Conservation (phyloP, 2,329 filamentous ascomycete species). For the Simplicillium aogashimaense region DNA sequence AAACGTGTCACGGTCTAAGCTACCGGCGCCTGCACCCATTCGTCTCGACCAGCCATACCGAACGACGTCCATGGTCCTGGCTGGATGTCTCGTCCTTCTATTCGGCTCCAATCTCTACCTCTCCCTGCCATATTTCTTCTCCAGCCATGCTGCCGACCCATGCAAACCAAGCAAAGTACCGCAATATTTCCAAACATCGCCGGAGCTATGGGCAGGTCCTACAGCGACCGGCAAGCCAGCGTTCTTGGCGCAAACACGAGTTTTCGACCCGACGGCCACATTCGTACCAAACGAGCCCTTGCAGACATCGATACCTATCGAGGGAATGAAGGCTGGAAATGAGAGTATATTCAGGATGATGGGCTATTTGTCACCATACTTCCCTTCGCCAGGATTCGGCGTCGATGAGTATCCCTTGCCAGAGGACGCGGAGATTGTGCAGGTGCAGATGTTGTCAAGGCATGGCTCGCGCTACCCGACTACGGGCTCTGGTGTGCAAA, state of each 20-base stretch:
- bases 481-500: conserved; percentile 40
- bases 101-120: conserved; percentile 25
- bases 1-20: too few relatives aligned
- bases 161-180: conserved; percentile 34
- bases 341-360: conserved; percentile 62
- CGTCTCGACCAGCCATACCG: conserved; percentile 13
- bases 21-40: too few relatives aligned
- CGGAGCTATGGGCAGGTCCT: conserved; percentile 52
- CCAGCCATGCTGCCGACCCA: conserved; percentile 12
- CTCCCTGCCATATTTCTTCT: conserved; percentile 21
- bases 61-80: conserved; percentile 19
- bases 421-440: conserved; percentile 54
- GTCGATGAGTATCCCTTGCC: conserved; percentile 63
- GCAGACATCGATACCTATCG: conserved; percentile 60
- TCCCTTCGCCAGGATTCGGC: conserved; percentile 63
- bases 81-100: conserved; percentile 23
- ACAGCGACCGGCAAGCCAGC: conserved; percentile 61
- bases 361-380: conserved; percentile 59
- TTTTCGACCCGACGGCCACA: conserved; percentile 52
- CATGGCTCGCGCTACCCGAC: conserved; percentile 70
- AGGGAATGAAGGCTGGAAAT: conserved; percentile 44
- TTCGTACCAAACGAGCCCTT: conserved; percentile 62
- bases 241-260: conserved; percentile 62
- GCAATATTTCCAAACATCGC: conserved; percentile 53
- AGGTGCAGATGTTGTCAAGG: conserved; percentile 62